These are phyloP conservation scores for Mycena citricolor DNA, from an alignment of 1,284 basidiomycete species.

Conservation along the genomic window DNA sequence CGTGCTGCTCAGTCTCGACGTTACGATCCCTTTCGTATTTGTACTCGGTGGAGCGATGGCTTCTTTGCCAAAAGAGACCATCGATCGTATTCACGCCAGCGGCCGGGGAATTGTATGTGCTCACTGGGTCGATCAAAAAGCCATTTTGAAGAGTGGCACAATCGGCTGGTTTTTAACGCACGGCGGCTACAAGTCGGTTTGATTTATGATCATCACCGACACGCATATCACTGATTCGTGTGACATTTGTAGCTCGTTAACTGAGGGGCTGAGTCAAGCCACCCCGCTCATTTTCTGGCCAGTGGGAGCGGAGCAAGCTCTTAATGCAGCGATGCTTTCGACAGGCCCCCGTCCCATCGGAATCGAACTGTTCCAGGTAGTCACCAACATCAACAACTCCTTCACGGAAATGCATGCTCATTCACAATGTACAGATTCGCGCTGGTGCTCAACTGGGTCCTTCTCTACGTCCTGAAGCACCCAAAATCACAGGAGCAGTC, in stretches of 20 bases:
- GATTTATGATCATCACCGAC: not conserved
- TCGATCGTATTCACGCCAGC: conserved; percentile 10
- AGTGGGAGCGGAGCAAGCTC: not conserved
- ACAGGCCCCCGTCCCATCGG: not conserved
- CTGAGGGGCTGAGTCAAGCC: not conserved
- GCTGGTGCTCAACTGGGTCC: conserved; percentile 13
- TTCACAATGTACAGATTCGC: conserved; percentile 9
- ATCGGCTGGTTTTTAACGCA: conserved; percentile 10
- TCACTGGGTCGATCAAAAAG: not conserved
- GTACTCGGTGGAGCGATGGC: conserved; percentile 7
- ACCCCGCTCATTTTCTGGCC: conserved; percentile 6
- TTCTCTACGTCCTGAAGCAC: not conserved
- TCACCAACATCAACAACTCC: not conserved
- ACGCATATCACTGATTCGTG: not conserved
- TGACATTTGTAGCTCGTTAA: not conserved
- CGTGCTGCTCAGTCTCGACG: conserved; percentile 1
- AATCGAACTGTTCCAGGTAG: conserved; percentile 4
- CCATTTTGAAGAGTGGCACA: not conserved
- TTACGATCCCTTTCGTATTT: conserved; percentile 13
- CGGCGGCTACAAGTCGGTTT: conserved; percentile 11
- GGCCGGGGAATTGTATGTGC: conserved; percentile 8
- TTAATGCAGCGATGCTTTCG: conserved; percentile 1
- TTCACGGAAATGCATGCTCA: not conserved
- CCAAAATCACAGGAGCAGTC: conserved; percentile 13
- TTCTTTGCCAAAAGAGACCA: not conserved